Evolutionary conservation across 2,329 filamentous ascomycete species (phyloP), one percentile per base, ranked within the genome.

Genomic region (Claviceps cyperi): DNA sequence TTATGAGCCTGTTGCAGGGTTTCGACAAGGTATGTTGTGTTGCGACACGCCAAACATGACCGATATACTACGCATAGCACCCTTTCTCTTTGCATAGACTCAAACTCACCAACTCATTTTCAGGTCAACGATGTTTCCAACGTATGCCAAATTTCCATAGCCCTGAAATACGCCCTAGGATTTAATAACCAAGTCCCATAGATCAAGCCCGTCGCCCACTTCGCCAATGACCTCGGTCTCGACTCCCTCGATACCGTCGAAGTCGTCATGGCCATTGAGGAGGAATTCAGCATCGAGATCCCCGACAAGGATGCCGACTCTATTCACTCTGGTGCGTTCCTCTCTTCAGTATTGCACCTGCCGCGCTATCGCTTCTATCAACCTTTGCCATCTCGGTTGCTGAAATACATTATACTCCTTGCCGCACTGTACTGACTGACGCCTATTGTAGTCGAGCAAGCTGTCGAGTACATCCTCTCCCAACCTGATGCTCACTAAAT

Each of bases 251-350:
- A 98, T 70, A 96, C 92, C 56, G 92, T 98, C 56, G 92, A 98
- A 78, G 92, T 98, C 59, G 92, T 98, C 62, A 98, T 98, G 92
- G 92, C 92, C 58, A 97, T 98, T 72, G 92, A 98, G 80, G 92
- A 98, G 73, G 75, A 82, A 63, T 81, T 82, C 65, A 80, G 88
- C 84, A 92, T 96, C 68, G 90, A 96, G 79, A 96, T 96, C 63
- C 90, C 90, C 60, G 90, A 96, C 74, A 95, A 95, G 80, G 88
- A 95, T 66, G 90, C 90, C 59, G 90, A 96, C 69, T 76, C 78
- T 58, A 94, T 96, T 69, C 88, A 92, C 79, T 94, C 88, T 64
- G 83, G 89, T 94, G 84, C 60, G 86, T 73, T 24, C 32, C 3
- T 2, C 17, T 15, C n/a, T 21, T 8, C 21, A 24, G 5, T 0